Evolutionary conservation across 1,139 yeast species (phyloP), one percentile per base, ranked within the genome.

Genomic region (Meyerozyma smithsonii): DNA sequence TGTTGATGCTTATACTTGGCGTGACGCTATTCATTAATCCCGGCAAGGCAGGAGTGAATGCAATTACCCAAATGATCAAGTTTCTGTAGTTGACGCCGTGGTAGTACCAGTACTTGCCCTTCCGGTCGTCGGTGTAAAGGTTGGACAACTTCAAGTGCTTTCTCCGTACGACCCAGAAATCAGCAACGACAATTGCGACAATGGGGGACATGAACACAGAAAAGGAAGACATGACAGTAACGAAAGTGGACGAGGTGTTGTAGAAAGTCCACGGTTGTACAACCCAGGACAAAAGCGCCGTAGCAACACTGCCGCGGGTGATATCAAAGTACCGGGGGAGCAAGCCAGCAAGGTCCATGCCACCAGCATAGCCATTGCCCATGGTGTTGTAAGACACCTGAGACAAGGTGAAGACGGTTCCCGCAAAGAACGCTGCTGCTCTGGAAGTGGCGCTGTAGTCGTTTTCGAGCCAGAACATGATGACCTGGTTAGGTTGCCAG

Each of bases 311-410:
- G 48, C 81, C 81, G 45, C 82, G 62, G 45, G 62, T 61, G 44
- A 77, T 74, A 44, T 73, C 72, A 49, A 77, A 62, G 51, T 71
- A 76, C 44, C 59, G 65, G 25, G 80, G 80, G 35, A 66, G 56
- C 21, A 74, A 47, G 38, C 78, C 76, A 6, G 77, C 63, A 39
- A 74, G 51, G 53, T 74, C 79, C 62, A 72, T 72, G 36, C 80
- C 79, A 42, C 74, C 74, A 5, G 80, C 72, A 42, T 73, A 63
- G 17, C 75, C 78, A 51, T 75, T 72, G 42, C 72, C 75, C 38
- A 73, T 65, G 20, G 69, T 62, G 36, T 74, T 74, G 39, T 74
- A 66, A 40, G 74, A 70, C 14, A 75, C 56, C 46, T 72, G 77
- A 5, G 77, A 74, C 36, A 69, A 48, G 19, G 64, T 56, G 55